A percentile compares a stretch with the other conserved stretches of the same genome.
phyloP scores from a whole-genome alignment of 2,329 filamentous ascomycete species.

The Trichoderma guizhouense region DNA sequence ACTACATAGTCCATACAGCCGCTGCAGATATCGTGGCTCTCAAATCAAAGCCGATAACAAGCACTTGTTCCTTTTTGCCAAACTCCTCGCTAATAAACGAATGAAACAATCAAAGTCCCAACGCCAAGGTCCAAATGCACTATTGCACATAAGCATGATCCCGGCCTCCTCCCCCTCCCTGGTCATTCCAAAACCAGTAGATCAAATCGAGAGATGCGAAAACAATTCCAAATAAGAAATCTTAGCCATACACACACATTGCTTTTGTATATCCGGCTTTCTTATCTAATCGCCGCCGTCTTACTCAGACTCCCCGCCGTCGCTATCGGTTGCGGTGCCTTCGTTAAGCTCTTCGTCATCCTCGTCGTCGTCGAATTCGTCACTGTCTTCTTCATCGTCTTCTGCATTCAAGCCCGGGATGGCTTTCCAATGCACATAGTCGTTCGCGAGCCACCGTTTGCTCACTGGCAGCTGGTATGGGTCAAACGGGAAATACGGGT shows the following conservation, averaged over 20 bases:
- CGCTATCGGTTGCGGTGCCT: conserved; percentile 49
- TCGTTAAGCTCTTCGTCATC: conserved; percentile 51
- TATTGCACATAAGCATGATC: background rate
- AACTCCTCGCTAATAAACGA: conserved; percentile 24
- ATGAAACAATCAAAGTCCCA: background rate
- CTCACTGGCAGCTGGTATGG: conserved; percentile 88
- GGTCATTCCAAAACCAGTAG: background rate
- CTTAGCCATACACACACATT: background rate
- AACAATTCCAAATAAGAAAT: background rate
- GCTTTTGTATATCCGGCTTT: background rate
- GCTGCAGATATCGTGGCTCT: background rate
- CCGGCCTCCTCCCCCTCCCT: background rate
- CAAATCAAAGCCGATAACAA: background rate
- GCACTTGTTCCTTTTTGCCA: conserved; percentile 9
- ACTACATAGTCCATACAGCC: background rate
- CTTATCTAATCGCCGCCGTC: background rate
- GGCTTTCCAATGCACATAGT: conserved; percentile 78
- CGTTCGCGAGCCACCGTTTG: conserved; percentile 79
- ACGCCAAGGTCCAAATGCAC: background rate
- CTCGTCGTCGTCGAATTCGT: conserved; percentile 50
- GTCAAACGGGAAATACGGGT: conserved; percentile 96
- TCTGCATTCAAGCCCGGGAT: conserved; percentile 66
- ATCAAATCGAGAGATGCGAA: background rate
- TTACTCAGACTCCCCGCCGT: conserved; percentile 36
- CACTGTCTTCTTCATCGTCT: conserved; percentile 52